Conservation (phyloP, 2,329 filamentous ascomycete species). For the Fonsecaea pedrosoi region DNA sequence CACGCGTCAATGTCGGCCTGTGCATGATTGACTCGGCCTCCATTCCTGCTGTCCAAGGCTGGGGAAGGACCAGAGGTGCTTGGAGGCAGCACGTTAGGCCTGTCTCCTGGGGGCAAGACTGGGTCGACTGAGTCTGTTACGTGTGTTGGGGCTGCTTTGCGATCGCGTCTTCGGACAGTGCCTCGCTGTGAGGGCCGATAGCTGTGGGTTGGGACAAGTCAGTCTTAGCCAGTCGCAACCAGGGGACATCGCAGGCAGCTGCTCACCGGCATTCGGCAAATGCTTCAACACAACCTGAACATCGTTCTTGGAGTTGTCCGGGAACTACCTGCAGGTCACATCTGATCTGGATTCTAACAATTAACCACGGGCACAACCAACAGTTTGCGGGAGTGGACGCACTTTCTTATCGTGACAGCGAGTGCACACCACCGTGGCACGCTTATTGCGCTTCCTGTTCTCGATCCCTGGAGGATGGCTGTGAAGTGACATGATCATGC, state of each 20-base stretch:
- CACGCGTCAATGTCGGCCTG: neutral
- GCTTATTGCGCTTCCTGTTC: slow-evolving; percentile 8
- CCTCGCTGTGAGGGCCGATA: slow-evolving; percentile 13
- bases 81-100: neutral
- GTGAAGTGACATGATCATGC: slow-evolving; percentile 6
- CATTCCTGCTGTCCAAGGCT: neutral
- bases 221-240: neutral
- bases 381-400: neutral
- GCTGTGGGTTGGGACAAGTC: neutral
- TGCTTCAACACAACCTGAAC: slow-evolving; percentile 10
- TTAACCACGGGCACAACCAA: neutral
- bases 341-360: slow-evolving; percentile 4
- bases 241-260: neutral
- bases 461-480: neutral
- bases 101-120: neutral
- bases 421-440: slow-evolving; percentile 13
- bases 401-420: slow-evolving; percentile 26
- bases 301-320: slow-evolving; percentile 12
- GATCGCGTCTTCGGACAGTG: slow-evolving; percentile 15
- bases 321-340: slow-evolving; percentile 11
- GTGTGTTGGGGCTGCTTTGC: neutral
- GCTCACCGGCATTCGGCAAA: slow-evolving; percentile 19
- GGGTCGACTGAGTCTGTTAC: neutral
- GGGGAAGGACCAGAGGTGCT: neutral
- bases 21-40: neutral